Evolutionary conservation across 2,329 filamentous ascomycete genomes (phyloP).

Genomic region (Fusarium transvaalense): DNA sequence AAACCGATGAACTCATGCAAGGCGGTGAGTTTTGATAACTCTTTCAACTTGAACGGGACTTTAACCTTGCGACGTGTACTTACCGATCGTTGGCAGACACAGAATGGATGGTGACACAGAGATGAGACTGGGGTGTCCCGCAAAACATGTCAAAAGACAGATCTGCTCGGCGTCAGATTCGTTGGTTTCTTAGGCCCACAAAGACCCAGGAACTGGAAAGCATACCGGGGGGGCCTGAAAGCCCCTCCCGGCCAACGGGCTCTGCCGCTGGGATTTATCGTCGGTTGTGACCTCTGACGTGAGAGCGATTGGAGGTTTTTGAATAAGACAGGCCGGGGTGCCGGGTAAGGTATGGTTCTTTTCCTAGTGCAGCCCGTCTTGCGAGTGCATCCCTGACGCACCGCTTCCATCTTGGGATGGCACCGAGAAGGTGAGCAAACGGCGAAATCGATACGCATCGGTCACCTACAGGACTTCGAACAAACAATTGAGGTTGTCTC

Average conservation of each 20-base stretch:
- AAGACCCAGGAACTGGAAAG: constrained; percentile 36
- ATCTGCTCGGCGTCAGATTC: constrained; percentile 48
- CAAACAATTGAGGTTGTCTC: constrained; percentile 40
- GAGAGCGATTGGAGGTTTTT: constrained; percentile 37
- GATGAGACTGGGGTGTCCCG: constrained; percentile 51
- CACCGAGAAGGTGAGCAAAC: constrained; percentile 29
- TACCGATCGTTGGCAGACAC: constrained; percentile 42
- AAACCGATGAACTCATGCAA: constrained; percentile 36
- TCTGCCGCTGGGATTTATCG: constrained; percentile 41
- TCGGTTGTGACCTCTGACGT: constrained; percentile 33
- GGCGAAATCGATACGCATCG: constrained; percentile 40
- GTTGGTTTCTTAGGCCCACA: constrained; percentile 38
- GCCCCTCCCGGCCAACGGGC: constrained; percentile 45
- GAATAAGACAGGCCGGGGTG: constrained; percentile 34
- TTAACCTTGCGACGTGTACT: constrained; percentile 28
- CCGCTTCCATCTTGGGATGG: constrained; percentile 34
- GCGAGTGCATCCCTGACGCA: constrained; percentile 48
- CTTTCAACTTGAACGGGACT: constrained; percentile 23
- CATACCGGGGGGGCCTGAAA: constrained; percentile 43
- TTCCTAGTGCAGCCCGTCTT: constrained; percentile 54
- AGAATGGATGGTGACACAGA: constrained; percentile 49
- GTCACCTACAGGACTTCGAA: constrained; percentile 34
- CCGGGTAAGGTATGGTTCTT: constrained; percentile 39
- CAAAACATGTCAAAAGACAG: constrained; percentile 51
- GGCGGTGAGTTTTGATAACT: constrained; percentile 33